Conservation (phyloP, 495 filamentous ascomycete genomes). For the Podospora australis region DNA sequence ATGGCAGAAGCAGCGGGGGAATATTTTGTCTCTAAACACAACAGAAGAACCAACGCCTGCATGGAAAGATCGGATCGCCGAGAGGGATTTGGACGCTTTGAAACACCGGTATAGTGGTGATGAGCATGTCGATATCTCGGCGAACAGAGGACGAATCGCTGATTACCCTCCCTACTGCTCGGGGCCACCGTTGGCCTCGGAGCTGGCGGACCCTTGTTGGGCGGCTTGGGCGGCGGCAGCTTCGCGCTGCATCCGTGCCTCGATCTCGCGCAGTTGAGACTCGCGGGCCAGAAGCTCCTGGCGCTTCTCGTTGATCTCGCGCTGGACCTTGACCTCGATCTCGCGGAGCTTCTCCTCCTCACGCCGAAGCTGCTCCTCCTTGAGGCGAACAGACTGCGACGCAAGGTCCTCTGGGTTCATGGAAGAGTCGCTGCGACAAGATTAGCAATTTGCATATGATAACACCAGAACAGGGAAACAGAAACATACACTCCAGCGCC, state of each 20-base stretch:
- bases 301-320: constrained; percentile 99
- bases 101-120: constrained; percentile 17
- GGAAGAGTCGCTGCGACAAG: constrained; percentile 56
- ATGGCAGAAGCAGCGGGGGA: constrained; percentile 26
- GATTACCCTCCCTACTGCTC: constrained; percentile 35
- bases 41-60: constrained; percentile 34
- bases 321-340: constrained; percentile 98
- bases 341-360: constrained; percentile 99
- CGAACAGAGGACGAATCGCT: neutral
- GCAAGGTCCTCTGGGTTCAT: constrained; percentile 98
- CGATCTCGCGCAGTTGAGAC: constrained; percentile 94
- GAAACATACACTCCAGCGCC: constrained; percentile 72
- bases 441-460: constrained; percentile 29
- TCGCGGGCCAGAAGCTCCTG: constrained; percentile 96
- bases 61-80: constrained; percentile 23
- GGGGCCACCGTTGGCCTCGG: constrained; percentile 42
- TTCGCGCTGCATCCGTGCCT: constrained; percentile 55
- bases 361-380: constrained; percentile 97
- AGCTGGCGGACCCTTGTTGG: constrained; percentile 25
- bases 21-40: constrained; percentile 34
- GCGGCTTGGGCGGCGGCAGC: constrained; percentile 29
- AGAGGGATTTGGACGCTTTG: constrained; percentile 8
- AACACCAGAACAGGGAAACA: neutral
- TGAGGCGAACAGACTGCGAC: constrained; percentile 91
- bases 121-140: constrained; percentile 8